Conservation (phyloP, 768 basidiomycete genomes). For the Obba rivulosa region DNA sequence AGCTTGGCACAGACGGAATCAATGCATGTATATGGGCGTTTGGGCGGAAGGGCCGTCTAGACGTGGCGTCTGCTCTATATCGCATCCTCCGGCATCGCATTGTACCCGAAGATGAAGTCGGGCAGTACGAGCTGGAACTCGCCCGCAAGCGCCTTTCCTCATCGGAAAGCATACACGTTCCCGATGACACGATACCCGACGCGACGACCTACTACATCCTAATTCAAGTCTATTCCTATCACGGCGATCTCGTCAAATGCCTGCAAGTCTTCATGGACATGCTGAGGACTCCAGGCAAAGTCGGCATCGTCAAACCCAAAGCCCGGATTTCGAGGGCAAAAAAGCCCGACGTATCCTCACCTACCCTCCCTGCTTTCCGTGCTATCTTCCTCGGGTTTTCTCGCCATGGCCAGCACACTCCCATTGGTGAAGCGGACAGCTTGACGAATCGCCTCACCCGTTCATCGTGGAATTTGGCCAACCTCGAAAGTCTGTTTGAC, state of each 20-base stretch:
- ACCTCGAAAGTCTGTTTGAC: constrained; percentile 53
- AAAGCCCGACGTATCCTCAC: constrained; percentile 30
- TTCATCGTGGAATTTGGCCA: constrained; percentile 48
- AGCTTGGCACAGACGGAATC: constrained; percentile 58
- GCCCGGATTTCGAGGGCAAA: constrained; percentile 20
- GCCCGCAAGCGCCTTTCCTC: constrained; percentile 35
- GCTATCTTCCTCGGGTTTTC: constrained; percentile 73
- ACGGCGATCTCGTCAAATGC: constrained; percentile 55
- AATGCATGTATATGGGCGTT: constrained; percentile 73
- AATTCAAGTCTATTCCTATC: constrained; percentile 67
- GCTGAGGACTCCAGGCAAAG: constrained; percentile 30
- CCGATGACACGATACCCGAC: constrained; percentile 45
- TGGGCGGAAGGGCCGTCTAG: constrained; percentile 43
- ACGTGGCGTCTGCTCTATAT: constrained; percentile 59
- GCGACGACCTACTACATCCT: constrained; percentile 61
- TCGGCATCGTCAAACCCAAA: too few relatives aligned
- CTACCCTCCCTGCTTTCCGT: constrained; percentile 52
- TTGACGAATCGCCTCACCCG: background rate
- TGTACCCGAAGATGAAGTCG: constrained; percentile 29
- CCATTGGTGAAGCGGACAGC: constrained; percentile 7
- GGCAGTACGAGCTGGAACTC: constrained; percentile 24
- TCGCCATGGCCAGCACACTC: constrained; percentile 39
- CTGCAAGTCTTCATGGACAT: constrained; percentile 64
- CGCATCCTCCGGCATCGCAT: constrained; percentile 54
- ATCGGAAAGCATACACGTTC: constrained; percentile 41